Percentiles rank a stretch among this genome's conserved stretches.
Conservation (phyloP, 2,329 filamentous ascomycete genomes). For the Colletotrichum sansevieriae region DNA sequence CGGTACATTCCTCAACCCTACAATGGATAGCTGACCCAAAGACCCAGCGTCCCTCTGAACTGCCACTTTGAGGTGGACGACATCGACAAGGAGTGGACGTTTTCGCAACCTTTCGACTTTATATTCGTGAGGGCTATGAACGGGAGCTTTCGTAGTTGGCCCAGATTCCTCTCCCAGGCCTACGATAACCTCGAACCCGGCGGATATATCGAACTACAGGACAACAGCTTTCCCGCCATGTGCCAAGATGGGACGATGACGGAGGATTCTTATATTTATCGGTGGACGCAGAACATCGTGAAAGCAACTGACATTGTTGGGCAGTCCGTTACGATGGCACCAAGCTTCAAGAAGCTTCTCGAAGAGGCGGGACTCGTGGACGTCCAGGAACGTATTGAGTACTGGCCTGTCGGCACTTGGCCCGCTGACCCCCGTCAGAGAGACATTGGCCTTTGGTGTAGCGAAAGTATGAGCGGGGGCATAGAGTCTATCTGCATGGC, state of each 20-base stretch:
- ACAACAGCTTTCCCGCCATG: slow-evolving; percentile 45
- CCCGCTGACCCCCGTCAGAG: slow-evolving; percentile 63
- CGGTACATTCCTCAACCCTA: slow-evolving; percentile 9
- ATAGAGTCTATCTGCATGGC: slow-evolving; percentile 50
- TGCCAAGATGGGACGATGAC: slow-evolving; percentile 51
- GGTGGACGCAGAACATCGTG: slow-evolving; percentile 50
- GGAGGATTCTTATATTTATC: slow-evolving; percentile 45
- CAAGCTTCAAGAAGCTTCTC: slow-evolving; percentile 54
- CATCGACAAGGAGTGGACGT: slow-evolving; percentile 51
- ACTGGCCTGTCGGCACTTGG: slow-evolving; percentile 66
- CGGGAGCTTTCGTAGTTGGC: slow-evolving; percentile 42
- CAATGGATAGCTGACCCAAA: slow-evolving; percentile 40
- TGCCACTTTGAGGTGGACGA: slow-evolving; percentile 58
- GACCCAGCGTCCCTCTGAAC: slow-evolving; percentile 56
- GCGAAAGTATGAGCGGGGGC: slow-evolving; percentile 47
- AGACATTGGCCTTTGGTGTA: slow-evolving; percentile 54
- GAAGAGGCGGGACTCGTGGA: slow-evolving; percentile 60
- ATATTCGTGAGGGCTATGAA: slow-evolving; percentile 6
- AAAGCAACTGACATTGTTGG: slow-evolving; percentile 46
- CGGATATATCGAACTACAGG: slow-evolving; percentile 51
- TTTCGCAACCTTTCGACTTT: slow-evolving; percentile 49
- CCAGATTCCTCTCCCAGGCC: slow-evolving; percentile 9
- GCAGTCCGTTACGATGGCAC: background rate
- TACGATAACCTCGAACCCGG: slow-evolving; percentile 48
- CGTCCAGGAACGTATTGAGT: slow-evolving; percentile 58